These are phyloP conservation scores for Bryoglossum gracile DNA, from an alignment of 495 filamentous ascomycete species.

Conservation along the genomic window DNA sequence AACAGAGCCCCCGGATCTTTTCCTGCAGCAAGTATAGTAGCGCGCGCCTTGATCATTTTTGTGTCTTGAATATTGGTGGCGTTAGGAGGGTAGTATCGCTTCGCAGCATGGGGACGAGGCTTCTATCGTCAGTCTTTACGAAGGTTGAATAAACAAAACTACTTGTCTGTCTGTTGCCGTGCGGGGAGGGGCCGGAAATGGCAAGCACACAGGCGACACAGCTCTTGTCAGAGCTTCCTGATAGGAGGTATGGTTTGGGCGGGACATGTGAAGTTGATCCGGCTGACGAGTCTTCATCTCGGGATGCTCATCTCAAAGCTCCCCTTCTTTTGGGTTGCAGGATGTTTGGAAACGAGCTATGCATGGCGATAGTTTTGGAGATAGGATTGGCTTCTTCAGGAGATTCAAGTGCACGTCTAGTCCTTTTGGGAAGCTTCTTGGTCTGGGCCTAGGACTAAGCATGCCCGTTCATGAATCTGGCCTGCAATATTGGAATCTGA, in stretches of 20 bases:
- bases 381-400: background rate
- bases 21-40: conserved; percentile 2
- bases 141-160: background rate
- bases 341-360: conserved; percentile 6
- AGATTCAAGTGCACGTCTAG: background rate
- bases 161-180: background rate
- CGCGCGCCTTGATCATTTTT: conserved; percentile 17
- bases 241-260: background rate
- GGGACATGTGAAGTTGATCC: background rate
- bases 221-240: no score
- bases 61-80: conserved; percentile 22
- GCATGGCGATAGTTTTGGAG: background rate
- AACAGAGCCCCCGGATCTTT: conserved; percentile 2
- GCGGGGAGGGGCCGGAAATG: no score
- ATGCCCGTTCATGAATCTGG: background rate
- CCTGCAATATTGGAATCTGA: background rate
- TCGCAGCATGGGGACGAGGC: background rate
- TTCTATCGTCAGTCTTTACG: background rate
- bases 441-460: background rate
- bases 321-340: background rate
- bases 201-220: no score
- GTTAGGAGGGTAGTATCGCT: conserved; percentile 9
- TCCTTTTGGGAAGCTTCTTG: background rate
- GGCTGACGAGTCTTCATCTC: conserved; percentile 7
- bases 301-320: background rate